Percentiles rank a stretch among this genome's conserved stretches.
phyloP scores from a whole-genome alignment of 352 stramenopile species.

The Plasmopara halstedii region DNA sequence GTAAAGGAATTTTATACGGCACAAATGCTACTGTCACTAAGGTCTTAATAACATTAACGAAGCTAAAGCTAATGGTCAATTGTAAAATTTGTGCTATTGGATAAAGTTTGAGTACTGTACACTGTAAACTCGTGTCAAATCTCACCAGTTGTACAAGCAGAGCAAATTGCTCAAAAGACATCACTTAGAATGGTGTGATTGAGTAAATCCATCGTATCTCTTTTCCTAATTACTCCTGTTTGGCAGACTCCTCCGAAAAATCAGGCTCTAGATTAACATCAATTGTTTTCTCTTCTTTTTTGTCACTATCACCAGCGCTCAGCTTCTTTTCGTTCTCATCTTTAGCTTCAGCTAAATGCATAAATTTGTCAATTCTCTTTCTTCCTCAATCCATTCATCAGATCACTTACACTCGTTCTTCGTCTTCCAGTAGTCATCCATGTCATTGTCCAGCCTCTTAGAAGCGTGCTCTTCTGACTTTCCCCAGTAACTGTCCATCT shows the following conservation, averaged over 20 bases:
- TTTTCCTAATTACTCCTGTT: constrained; percentile 23
- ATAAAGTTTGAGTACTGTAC: too few relatives aligned
- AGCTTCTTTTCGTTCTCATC: constrained; percentile 14
- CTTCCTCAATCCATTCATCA: background rate
- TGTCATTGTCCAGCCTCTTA: constrained; percentile 80
- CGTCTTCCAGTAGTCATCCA: constrained; percentile 86
- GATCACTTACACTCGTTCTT: constrained; percentile 50
- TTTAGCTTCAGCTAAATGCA: constrained; percentile 8
- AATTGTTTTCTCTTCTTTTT: constrained; percentile 7
- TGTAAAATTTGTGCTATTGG: too few relatives aligned
- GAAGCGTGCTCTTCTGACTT: constrained; percentile 77
- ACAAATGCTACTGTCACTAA: too few relatives aligned
- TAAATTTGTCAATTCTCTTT: constrained; percentile 1
- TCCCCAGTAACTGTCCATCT: constrained; percentile 85
- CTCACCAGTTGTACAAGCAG: constrained; percentile 13
- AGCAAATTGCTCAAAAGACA: constrained; percentile 2
- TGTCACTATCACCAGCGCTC: constrained; percentile 4
- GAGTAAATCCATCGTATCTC: background rate
- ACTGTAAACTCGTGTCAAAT: too few relatives aligned
- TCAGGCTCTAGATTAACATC: too few relatives aligned
- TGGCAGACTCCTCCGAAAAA: constrained; percentile 13
- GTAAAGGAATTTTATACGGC: too few relatives aligned
- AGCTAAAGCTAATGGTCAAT: too few relatives aligned
- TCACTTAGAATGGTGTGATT: background rate
- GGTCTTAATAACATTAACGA: too few relatives aligned